These are phyloP conservation scores for Backusella sp. DNA, from an alignment of 192 early-diverging fungal genomes.

Conservation along the genomic window DNA sequence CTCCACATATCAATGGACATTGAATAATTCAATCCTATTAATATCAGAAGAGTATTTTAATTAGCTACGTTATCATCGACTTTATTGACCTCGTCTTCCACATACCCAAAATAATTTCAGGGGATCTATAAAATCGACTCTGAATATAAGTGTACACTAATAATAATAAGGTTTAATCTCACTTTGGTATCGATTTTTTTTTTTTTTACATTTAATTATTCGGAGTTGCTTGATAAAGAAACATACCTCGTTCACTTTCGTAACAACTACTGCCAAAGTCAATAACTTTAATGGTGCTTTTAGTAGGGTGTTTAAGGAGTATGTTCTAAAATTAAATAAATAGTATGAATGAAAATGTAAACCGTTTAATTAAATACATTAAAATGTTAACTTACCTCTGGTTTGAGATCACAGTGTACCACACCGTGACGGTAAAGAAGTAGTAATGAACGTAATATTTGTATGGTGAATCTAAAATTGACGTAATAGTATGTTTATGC, in stretches of 20 bases:
- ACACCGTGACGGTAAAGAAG: constrained; percentile 73
- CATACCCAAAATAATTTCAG: constrained; percentile 91
- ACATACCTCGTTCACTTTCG: constrained; percentile 65
- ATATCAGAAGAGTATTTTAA: neutral
- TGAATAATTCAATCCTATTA: constrained; percentile 62
- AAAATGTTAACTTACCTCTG: constrained; percentile 59
- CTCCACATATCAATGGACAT: constrained; percentile 98
- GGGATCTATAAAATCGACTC: constrained; percentile 93
- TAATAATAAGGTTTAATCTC: constrained; percentile 7
- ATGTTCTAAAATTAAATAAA: constrained; percentile 68
- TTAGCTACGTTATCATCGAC: neutral
- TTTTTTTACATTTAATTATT: constrained; percentile 8
- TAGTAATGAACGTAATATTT: constrained; percentile 81
- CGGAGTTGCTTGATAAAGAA: neutral
- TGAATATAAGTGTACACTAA: constrained; percentile 97
- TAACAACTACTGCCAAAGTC: constrained; percentile 97
- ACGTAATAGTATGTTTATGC: neutral
- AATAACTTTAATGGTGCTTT: constrained; percentile 92
- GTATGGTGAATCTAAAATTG: constrained; percentile 64
- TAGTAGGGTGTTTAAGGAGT: constrained; percentile 69
- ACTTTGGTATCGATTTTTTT: neutral
- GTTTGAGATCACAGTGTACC: constrained; percentile 97
- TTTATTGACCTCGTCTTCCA: neutral
- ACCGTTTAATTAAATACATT: constrained; percentile 34
- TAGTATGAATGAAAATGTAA: constrained; percentile 9